Conservation (phyloP, 768 basidiomycete genomes). For the Coprinellus aureogranulatus region DNA sequence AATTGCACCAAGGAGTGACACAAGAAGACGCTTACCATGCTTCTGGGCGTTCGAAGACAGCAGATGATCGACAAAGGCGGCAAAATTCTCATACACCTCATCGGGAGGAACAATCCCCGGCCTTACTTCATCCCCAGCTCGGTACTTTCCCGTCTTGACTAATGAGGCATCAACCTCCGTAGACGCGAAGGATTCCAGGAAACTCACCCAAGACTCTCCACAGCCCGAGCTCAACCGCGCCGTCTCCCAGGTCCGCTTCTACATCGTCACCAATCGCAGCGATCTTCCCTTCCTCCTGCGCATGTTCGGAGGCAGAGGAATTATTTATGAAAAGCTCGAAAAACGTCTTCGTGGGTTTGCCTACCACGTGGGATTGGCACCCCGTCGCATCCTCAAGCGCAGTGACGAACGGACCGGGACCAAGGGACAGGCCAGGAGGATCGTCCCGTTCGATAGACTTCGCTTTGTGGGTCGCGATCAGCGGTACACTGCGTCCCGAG, state of each 20-base stretch:
- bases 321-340: conserved; percentile 56
- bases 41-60: conserved; percentile 6
- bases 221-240: conserved; percentile 57
- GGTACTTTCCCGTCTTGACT: conserved; percentile 73
- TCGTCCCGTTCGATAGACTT: conserved; percentile 46
- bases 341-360: conserved; percentile 61
- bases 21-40: no score
- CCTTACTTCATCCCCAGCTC: conserved; percentile 53
- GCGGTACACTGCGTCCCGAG: conserved; percentile 9
- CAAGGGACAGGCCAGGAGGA: conserved; percentile 54
- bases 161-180: no score
- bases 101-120: conserved; percentile 43
- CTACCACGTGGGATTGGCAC: conserved; percentile 50
- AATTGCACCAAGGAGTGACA: no score
- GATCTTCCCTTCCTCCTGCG: conserved; percentile 27
- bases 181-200: no score
- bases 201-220: conserved; percentile 60
- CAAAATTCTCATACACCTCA: conserved; percentile 52
- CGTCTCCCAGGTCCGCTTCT: conserved; percentile 60
- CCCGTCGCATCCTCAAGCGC: conserved; percentile 58
- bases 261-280: conserved; percentile 70
- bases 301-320: conserved; percentile 18
- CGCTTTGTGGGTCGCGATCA: conserved; percentile 62
- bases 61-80: conserved; percentile 52
- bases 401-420: conserved; percentile 68